Evolutionary conservation across 441 rosid species (phyloP), one percentile per base, ranked within the genome.

Genomic region (Erodium moschatum): DNA sequence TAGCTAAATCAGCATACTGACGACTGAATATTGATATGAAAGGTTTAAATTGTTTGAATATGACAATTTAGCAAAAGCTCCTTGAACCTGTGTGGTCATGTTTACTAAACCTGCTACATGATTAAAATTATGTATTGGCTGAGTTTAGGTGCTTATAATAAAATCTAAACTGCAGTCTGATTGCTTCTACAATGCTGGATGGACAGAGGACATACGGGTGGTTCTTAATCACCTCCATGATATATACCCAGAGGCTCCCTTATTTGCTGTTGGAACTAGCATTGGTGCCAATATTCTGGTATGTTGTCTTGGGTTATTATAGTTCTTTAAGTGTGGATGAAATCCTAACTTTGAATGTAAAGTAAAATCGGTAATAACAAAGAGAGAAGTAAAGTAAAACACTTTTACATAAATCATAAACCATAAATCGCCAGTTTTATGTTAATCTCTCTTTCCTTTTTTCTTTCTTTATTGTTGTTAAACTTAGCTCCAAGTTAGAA

Each of bases 141-240:
- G 1, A 52, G 19, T 52, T 52, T 15, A 13, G 4, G 15, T 15
- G 20, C 4, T 52, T 7, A 54, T 18, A 6, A 6, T 54, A 18
- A 54, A 54, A 54, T 54, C 11, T 18, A 54, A 15, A 6, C 12
- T 70, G 68, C 74, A 75, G 78, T 75, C 78, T 33, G 78, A 75
- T 64, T 70, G 74, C 74, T 75, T 75, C 52, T 75, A 75, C 78
- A 75, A 75, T 67, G 74, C 78, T 15, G 78, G 78, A 10, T 75
- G 74, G 71, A 75, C 78, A 0, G 78, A 75, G 74, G 78, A 75
- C 67, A 18, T 67, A 16, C 69, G 74, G 6, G 62, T 18, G 19
- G 78, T 75, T 67, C 21, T 75, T 44, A 21, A 71, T 56, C 67
- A 66, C 64, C 74, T 75, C 67, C 73, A 75, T 50, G 35, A 67